Conservation (phyloP, 1,139 yeast species). For the Kluyveromyces sp. region DNA sequence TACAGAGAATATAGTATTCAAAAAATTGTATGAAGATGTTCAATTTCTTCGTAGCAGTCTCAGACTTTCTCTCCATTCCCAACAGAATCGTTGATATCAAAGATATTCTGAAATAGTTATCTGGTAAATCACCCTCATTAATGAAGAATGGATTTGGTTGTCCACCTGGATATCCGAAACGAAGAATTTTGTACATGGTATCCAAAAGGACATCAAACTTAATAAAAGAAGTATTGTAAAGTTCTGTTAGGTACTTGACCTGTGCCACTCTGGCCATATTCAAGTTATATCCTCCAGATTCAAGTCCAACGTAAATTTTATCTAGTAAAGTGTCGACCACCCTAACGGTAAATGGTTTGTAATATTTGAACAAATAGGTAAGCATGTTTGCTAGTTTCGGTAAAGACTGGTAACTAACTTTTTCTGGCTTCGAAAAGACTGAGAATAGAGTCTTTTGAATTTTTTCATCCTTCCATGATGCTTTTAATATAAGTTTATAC, state of each 20-base stretch:
- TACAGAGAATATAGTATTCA: conserved; percentile 68
- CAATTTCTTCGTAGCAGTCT: conserved; percentile 28
- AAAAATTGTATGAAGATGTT: conserved; percentile 51
- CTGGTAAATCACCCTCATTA: conserved; percentile 48
- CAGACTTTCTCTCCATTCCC: conserved; percentile 15
- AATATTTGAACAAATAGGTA: conserved; percentile 31
- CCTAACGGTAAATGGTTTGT: conserved; percentile 35
- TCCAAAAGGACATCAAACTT: conserved; percentile 42
- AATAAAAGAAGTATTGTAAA: conserved; percentile 45
- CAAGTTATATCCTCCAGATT: conserved; percentile 49
- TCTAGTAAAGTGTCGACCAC: conserved; percentile 66
- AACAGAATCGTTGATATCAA: conserved; percentile 38
- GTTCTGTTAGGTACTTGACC: conserved; percentile 51
- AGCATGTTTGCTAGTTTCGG: conserved; percentile 44
- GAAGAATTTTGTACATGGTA: conserved; percentile 51
- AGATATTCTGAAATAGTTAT: conserved; percentile 66
- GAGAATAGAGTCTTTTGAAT: conserved; percentile 38
- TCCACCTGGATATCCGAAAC: conserved; percentile 61
- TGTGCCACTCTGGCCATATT: conserved; percentile 60
- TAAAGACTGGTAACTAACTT: conserved; percentile 51
- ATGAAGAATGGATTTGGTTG: conserved; percentile 42
- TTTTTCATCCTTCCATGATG: conserved; percentile 43
- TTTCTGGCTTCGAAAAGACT: conserved; percentile 55
- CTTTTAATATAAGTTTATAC: conserved; percentile 35
- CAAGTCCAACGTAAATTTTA: conserved; percentile 56